A percentile compares a stretch with the other conserved stretches of the same genome.
These are phyloP conservation scores for Exophiala alcalophila DNA, from an alignment of 2,329 filamentous ascomycete species.

Conservation along the genomic window DNA sequence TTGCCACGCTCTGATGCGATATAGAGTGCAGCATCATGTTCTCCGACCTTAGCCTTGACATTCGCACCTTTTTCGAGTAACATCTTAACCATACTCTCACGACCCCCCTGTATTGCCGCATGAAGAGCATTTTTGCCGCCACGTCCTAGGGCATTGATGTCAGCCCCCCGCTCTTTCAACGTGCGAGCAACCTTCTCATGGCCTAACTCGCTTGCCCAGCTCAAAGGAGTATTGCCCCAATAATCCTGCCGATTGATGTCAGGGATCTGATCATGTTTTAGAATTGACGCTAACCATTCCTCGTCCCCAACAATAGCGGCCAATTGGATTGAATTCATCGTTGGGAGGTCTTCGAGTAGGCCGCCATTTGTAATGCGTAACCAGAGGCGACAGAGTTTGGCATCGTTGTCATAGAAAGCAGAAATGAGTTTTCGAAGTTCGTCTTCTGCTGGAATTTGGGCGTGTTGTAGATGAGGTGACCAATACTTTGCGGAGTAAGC, in stretches of 20 bases:
- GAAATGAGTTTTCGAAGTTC: background rate
- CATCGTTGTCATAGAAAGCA: background rate
- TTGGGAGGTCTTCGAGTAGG: background rate
- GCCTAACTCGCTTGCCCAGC: background rate
- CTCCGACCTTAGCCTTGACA: too few species aligned
- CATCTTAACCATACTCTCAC: too few species aligned
- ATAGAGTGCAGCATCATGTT: too few species aligned
- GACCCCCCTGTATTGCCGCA: too few species aligned
- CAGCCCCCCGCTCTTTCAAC: too few species aligned
- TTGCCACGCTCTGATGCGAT: too few species aligned
- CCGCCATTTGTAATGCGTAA: background rate
- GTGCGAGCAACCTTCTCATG: slow-evolving; percentile 1
- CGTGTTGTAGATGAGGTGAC: slow-evolving; percentile 10
- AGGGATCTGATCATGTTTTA: background rate
- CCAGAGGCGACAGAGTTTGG: background rate
- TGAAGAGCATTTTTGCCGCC: too few species aligned
- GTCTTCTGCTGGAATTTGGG: background rate
- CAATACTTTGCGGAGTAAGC: slow-evolving; percentile 11
- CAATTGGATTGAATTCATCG: slow-evolving; percentile 1
- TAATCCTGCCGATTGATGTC: slow-evolving; percentile 1
- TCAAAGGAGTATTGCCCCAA: background rate
- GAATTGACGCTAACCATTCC: background rate
- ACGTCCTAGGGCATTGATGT: too few species aligned
- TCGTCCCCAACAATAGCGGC: slow-evolving; percentile 2
- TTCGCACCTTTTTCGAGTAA: too few species aligned